Evolutionary conservation across 164 flowering plant genomes (phyloP).

Genomic region (Berberis vulgaris): DNA sequence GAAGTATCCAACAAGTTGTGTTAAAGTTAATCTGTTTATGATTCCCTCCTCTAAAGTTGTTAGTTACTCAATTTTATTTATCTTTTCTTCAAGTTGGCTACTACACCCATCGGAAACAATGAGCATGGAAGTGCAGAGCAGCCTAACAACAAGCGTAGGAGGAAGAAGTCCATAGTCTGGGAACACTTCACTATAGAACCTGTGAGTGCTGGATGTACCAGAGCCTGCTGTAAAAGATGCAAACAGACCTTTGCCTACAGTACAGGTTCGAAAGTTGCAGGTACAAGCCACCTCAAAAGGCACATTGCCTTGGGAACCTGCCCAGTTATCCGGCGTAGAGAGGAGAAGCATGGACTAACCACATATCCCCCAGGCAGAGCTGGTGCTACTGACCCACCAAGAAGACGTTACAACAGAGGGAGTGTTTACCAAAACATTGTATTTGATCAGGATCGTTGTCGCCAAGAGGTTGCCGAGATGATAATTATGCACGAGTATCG

Average conservation of each 20-base stretch:
- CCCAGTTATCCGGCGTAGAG: constrained; percentile 30
- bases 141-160: constrained; percentile 62
- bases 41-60: no score
- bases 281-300: constrained; percentile 93
- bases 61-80: no score
- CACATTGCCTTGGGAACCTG: constrained; percentile 67
- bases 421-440: constrained; percentile 18
- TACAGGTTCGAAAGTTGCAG: constrained; percentile 82
- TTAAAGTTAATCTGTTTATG: no score
- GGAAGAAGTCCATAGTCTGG: constrained; percentile 92
- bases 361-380: constrained; percentile 21
- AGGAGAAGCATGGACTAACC: constrained; percentile 24
- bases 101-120: constrained; percentile 6
- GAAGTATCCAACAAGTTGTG: no score
- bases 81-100: constrained; percentile 1
- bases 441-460: constrained; percentile 51
- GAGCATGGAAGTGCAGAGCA: constrained; percentile 23
- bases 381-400: constrained; percentile 29
- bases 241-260: constrained; percentile 90
- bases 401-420: constrained; percentile 15
- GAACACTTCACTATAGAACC: constrained; percentile 83
- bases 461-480: constrained; percentile 59
- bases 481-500: constrained; percentile 73
- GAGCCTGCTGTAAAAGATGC: constrained; percentile 85
- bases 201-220: constrained; percentile 50